These are phyloP conservation scores for Tilletia caries DNA, from an alignment of 1,284 basidiomycete genomes.

Conservation along the genomic window DNA sequence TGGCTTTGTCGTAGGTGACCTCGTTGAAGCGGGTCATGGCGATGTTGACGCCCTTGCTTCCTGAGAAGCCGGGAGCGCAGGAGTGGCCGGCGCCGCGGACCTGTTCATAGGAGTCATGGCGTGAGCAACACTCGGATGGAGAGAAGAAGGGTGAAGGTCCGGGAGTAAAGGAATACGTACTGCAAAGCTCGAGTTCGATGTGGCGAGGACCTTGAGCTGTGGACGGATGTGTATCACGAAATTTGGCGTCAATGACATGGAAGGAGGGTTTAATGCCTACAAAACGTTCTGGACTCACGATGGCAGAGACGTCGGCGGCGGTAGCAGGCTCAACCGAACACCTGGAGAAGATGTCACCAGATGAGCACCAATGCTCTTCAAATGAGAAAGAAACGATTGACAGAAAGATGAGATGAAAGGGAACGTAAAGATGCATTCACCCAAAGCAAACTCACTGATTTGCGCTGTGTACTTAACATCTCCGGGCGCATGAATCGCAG, in stretches of 20 bases:
- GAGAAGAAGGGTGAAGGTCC: neutral
- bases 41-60: slow-evolving; percentile 63
- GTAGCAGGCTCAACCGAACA: slow-evolving; percentile 20
- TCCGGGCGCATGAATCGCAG: slow-evolving; percentile 5
- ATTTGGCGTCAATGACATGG: neutral
- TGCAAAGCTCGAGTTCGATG: neutral
- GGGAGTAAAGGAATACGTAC: neutral
- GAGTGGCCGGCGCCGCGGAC: slow-evolving; percentile 63
- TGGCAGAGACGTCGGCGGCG: slow-evolving; percentile 18
- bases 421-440: no score
- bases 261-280: neutral
- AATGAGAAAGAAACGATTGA: neutral
- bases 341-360: slow-evolving; percentile 2
- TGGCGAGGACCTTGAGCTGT: slow-evolving; percentile 21
- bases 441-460: neutral
- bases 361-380: slow-evolving; percentile 9
- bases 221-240: neutral
- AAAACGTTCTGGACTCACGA: slow-evolving; percentile 17
- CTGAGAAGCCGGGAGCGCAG: slow-evolving; percentile 60
- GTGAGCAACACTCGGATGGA: neutral
- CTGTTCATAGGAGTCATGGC: slow-evolving; percentile 14
- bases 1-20: slow-evolving; percentile 56
- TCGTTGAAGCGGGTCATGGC: slow-evolving; percentile 61
- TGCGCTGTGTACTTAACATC: neutral
- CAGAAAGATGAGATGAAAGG: neutral